Evolutionary conservation across 305 asterid species (phyloP).

Genomic region (Plantago rigida): DNA sequence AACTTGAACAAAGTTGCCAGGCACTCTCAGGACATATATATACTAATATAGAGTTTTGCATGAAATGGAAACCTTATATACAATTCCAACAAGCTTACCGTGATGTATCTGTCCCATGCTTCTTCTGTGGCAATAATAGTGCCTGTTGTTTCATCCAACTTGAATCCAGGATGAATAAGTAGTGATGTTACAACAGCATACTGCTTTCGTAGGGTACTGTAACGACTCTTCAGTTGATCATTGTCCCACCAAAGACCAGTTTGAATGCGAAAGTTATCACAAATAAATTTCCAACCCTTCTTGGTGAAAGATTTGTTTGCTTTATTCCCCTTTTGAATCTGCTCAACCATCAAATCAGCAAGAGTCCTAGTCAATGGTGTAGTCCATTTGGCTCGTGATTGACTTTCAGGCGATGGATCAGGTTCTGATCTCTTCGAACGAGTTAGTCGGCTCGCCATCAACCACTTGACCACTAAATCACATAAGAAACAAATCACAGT

Average conservation of each 20-base stretch:
- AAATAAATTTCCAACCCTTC: constrained; percentile 65
- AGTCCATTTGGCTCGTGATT: constrained; percentile 76
- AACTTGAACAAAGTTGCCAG: too few species aligned
- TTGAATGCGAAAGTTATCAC: constrained; percentile 55
- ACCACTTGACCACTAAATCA: constrained; percentile 21
- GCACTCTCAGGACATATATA: not conserved
- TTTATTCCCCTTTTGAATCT: constrained; percentile 51
- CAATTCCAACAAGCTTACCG: constrained; percentile 30
- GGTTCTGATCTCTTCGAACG: constrained; percentile 40
- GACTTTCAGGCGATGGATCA: constrained; percentile 45
- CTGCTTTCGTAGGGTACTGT: constrained; percentile 55
- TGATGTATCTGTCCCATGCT: constrained; percentile 59
- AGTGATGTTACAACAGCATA: constrained; percentile 38
- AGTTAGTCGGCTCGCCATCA: constrained; percentile 61
- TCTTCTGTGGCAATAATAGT: constrained; percentile 46
- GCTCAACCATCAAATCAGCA: constrained; percentile 59
- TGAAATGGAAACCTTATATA: not conserved
- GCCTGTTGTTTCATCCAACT: constrained; percentile 60
- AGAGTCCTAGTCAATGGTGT: constrained; percentile 44
- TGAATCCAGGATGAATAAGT: constrained; percentile 47
- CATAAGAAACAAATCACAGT: constrained; percentile 19
- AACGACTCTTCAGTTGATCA: constrained; percentile 66
- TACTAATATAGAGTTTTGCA: not conserved
- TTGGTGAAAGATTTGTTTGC: constrained; percentile 52
- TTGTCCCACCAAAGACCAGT: constrained; percentile 66